These are phyloP conservation scores for Cornus controversa DNA, from an alignment of 148 eudicot species.

Conservation along the genomic window DNA sequence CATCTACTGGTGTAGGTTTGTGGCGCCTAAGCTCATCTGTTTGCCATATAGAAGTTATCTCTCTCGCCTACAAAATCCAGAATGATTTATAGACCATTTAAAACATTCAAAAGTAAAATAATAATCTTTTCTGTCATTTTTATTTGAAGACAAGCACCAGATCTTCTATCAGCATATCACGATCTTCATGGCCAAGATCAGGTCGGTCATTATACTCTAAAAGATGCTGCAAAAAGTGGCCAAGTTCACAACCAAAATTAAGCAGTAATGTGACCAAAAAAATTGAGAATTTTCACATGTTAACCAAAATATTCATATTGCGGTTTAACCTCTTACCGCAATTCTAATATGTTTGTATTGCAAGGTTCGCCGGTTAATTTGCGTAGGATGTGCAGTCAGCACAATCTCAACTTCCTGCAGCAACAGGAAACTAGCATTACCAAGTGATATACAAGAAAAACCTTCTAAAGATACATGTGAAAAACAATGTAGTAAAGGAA, in stretches of 20 bases:
- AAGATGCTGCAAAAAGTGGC: conserved; percentile 64
- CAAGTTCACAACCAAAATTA: conserved; percentile 10
- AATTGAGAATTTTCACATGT: neutral
- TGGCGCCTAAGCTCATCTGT: conserved; percentile 94
- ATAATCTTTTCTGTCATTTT: neutral
- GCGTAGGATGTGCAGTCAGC: conserved; percentile 94
- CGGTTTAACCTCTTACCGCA: conserved; percentile 46
- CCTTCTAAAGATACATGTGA: neutral
- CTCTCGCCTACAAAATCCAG: conserved; percentile 61
- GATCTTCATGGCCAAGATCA: conserved; percentile 79
- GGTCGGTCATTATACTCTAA: conserved; percentile 79
- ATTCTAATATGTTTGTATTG: conserved; percentile 87
- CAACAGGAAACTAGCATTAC: conserved; percentile 16
- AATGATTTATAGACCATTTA: conserved; percentile 1
- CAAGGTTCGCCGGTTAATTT: conserved; percentile 81
- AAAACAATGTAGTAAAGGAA: conserved; percentile 7
- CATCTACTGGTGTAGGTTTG: conserved; percentile 95
- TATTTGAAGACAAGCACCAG: conserved; percentile 44
- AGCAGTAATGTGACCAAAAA: neutral
- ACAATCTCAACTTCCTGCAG: conserved; percentile 89
- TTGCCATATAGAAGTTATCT: conserved; percentile 91
- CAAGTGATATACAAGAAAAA: conserved; percentile 1
- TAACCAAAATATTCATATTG: conserved; percentile 10
- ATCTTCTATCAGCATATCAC: conserved; percentile 87
- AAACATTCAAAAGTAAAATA: neutral